Conservation (phyloP, 345 rosid genomes). For the Diplotaxis tenuifolia region DNA sequence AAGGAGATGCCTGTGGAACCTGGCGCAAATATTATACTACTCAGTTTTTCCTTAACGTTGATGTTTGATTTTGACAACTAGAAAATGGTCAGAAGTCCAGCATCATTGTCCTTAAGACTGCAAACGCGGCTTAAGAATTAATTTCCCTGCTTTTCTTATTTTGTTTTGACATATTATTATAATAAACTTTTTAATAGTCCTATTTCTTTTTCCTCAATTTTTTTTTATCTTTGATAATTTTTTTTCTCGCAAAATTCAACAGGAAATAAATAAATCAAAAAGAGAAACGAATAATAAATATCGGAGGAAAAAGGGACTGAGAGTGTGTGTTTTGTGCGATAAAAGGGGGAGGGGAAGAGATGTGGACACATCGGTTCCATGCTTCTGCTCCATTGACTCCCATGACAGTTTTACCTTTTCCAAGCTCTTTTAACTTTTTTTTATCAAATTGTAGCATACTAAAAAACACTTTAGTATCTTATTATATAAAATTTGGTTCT, state of each 20-base stretch:
- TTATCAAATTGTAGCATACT: constrained; percentile 24
- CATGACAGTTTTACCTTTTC: constrained; percentile 34
- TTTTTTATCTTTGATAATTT: neutral
- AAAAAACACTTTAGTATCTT: constrained; percentile 18
- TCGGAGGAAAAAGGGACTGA: constrained; percentile 22
- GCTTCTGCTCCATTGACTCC: constrained; percentile 49
- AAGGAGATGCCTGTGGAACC: constrained; percentile 28
- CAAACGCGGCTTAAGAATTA: constrained; percentile 36
- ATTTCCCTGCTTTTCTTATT: constrained; percentile 17
- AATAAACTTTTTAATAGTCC: neutral
- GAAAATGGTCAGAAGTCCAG: constrained; percentile 30
- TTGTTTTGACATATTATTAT: constrained; percentile 1
- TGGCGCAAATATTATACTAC: constrained; percentile 19
- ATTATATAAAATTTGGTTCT: too few species aligned
- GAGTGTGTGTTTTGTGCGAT: constrained; percentile 40
- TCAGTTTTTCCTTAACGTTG: neutral
- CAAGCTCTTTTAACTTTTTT: constrained; percentile 27
- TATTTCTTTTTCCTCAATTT: neutral
- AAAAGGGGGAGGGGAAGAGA: constrained; percentile 39
- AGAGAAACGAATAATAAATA: neutral
- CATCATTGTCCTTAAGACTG: constrained; percentile 37
- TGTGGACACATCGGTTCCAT: constrained; percentile 67
- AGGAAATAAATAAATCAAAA: neutral
- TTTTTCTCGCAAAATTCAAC: neutral
- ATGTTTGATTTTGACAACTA: constrained; percentile 41